A percentile compares a stretch with the other conserved stretches of the same genome.
Conservation (phyloP, 139 green algal species). For the Limnomonas spitsbergensis region DNA sequence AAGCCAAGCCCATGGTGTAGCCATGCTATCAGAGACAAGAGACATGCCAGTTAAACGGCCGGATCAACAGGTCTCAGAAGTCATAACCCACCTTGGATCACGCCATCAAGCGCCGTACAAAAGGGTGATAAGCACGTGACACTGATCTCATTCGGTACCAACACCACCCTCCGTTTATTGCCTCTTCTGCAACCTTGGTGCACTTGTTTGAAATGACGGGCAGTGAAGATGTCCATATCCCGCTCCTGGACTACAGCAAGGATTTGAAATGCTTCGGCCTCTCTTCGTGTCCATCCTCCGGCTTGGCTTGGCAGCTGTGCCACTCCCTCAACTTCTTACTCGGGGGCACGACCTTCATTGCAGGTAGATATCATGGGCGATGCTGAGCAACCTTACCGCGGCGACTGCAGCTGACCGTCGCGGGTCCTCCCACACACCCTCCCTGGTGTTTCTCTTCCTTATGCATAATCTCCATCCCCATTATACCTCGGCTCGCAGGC, state of each 20-base stretch:
- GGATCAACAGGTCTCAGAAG: too few species aligned
- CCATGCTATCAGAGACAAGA: too few species aligned
- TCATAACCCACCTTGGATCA: too few species aligned
- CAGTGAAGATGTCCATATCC: neutral
- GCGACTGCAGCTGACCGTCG: neutral
- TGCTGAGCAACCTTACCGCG: neutral
- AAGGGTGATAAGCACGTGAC: too few species aligned
- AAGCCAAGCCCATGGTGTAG: too few species aligned
- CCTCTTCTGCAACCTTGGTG: too few species aligned
- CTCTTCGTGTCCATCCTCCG: neutral
- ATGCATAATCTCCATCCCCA: neutral
- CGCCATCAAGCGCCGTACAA: too few species aligned
- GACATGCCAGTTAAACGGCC: too few species aligned
- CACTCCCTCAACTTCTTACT: conserved; percentile 12
- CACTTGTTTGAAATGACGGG: neutral
- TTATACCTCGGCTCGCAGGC: neutral
- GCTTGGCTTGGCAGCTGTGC: neutral
- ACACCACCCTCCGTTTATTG: too few species aligned
- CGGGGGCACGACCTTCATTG: conserved; percentile 22
- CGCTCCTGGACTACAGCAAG: neutral
- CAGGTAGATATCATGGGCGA: neutral
- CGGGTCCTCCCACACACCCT: too few species aligned
- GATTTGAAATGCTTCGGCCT: neutral
- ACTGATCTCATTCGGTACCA: too few species aligned
- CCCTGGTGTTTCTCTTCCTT: too few species aligned